Percentiles rank a stretch among this genome's conserved stretches.
phyloP scores from a whole-genome alignment of 345 rosid genomes.

The Garcia nutans region DNA sequence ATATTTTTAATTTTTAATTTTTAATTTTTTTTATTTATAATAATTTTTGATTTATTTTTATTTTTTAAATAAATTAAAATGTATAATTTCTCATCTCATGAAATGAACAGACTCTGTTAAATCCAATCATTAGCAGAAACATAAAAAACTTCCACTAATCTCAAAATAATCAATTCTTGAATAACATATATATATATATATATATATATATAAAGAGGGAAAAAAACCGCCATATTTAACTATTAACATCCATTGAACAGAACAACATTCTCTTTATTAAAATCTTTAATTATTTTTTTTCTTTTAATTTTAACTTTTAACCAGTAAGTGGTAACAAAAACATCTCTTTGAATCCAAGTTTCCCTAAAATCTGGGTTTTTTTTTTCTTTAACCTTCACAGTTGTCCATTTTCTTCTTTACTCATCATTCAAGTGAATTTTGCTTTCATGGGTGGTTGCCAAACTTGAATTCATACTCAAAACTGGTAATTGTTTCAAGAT shows the following conservation, averaged over 20 bases:
- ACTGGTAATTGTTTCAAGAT: conserved; percentile 10
- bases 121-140: conserved; percentile 22
- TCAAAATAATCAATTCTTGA: background rate
- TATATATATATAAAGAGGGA: too few relatives aligned
- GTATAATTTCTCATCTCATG: conserved; percentile 13
- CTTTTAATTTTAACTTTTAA: background rate
- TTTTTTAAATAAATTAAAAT: too few relatives aligned
- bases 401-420: conserved; percentile 15
- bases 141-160: background rate
- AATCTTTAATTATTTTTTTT: background rate
- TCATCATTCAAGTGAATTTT: conserved; percentile 29
- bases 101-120: background rate
- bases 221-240: conserved; percentile 15
- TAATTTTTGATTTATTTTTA: too few relatives aligned
- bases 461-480: conserved; percentile 42
- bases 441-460: conserved; percentile 55
- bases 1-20: too few relatives aligned
- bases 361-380: conserved; percentile 29
- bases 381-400: conserved; percentile 14
- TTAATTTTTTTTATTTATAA: too few relatives aligned
- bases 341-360: conserved; percentile 83
- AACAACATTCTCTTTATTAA: conserved; percentile 13
- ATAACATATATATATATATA: too few relatives aligned
- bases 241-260: background rate
- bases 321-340: conserved; percentile 21